Evolutionary conservation across 257 asterid genomes (phyloP).

Genomic region (Solanum rostratum): DNA sequence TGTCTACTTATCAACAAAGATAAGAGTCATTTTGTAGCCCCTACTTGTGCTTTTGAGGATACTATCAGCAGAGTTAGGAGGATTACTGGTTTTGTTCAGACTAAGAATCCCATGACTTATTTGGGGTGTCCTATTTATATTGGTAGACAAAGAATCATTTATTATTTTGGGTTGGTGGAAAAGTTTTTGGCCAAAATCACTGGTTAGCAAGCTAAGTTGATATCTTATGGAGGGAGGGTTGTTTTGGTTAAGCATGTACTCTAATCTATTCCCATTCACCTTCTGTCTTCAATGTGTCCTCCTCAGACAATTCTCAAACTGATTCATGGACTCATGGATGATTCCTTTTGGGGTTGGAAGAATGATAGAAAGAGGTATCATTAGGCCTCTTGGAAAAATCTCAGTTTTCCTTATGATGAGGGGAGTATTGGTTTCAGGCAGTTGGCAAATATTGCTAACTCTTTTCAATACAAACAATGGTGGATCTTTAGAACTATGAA

Average conservation of each 20-base stretch:
- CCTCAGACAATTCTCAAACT: neutral
- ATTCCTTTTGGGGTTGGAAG: neutral
- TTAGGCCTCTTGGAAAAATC: neutral
- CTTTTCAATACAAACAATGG: neutral
- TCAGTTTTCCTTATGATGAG: neutral
- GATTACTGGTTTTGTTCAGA: rapidly evolving
- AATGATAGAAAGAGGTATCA: neutral
- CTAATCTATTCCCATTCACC: rapidly evolving
- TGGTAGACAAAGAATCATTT: too few relatives aligned
- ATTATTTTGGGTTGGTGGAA: rapidly evolving
- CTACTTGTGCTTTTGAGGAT: rapidly evolving
- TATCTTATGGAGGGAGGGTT: rapidly evolving
- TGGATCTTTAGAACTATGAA: neutral
- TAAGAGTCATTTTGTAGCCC: too few relatives aligned
- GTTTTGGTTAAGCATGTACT: rapidly evolving
- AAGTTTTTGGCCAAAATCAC: rapidly evolving
- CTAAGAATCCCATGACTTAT: too few relatives aligned
- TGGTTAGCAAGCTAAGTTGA: rapidly evolving
- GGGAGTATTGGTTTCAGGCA: rapidly evolving
- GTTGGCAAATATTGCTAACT: rapidly evolving
- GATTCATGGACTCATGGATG: rapidly evolving
- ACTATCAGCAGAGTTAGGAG: rapidly evolving
- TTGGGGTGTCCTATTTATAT: too few relatives aligned
- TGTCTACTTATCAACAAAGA: rapidly evolving
- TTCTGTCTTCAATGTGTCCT: rapidly evolving